Evolutionary conservation across 164 flowering plant species (phyloP).

Genomic region (Chimonanthus praecox): DNA sequence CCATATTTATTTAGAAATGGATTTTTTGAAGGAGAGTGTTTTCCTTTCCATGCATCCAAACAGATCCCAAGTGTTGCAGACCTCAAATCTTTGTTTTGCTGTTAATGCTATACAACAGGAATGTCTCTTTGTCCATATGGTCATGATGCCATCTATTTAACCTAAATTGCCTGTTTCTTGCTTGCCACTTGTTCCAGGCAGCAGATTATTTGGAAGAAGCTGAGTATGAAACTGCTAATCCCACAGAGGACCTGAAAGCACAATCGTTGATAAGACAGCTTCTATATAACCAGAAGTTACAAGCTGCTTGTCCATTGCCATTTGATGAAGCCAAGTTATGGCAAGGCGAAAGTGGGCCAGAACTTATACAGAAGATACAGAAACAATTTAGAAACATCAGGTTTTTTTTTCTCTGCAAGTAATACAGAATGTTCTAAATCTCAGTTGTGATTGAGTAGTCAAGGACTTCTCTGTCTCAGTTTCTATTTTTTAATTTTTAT

Average conservation of each 20-base stretch:
- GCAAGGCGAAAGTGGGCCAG: constrained; percentile 94
- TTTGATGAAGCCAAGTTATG: constrained; percentile 98
- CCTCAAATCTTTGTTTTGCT: neutral
- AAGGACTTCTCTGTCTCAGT: neutral
- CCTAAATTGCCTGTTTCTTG: neutral
- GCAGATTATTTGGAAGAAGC: constrained; percentile 89
- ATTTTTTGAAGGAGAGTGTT: too few relatives aligned
- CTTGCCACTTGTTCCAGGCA: constrained; percentile 45
- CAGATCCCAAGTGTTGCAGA: too few relatives aligned
- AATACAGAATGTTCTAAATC: neutral
- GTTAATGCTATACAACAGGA: neutral
- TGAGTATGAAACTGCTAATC: constrained; percentile 84
- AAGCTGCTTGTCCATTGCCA: constrained; percentile 89
- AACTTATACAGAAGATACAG: constrained; percentile 77
- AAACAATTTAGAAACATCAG: constrained; percentile 90
- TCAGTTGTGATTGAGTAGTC: neutral
- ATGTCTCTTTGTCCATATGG: neutral
- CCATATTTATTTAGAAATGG: too few relatives aligned
- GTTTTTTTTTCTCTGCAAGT: constrained; percentile 25
- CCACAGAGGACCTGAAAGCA: constrained; percentile 75
- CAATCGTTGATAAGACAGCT: constrained; percentile 73
- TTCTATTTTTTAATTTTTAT: neutral
- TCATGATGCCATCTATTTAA: neutral
- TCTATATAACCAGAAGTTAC: constrained; percentile 62
- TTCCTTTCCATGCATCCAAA: too few relatives aligned